Evolutionary conservation across 2,329 filamentous ascomycete genomes (phyloP).

Genomic region (Ascochyta pisi): DNA sequence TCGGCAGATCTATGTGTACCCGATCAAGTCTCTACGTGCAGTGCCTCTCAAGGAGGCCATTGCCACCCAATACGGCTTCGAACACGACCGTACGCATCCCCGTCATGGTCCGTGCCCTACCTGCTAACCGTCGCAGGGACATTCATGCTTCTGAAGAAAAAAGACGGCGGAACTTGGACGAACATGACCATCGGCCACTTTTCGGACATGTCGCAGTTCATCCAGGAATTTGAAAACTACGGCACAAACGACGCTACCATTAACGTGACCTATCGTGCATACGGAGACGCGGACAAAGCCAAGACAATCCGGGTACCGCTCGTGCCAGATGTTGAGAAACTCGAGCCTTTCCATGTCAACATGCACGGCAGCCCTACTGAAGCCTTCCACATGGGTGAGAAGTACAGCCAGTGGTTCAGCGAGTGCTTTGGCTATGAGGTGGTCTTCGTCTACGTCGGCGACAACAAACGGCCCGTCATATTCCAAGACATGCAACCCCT

Average conservation of each 20-base stretch:
- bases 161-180: constrained; percentile 40
- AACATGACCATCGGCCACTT: constrained; percentile 54
- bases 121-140: constrained; percentile 24
- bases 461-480: constrained; percentile 51
- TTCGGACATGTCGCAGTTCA: constrained; percentile 52
- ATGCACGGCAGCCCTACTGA: constrained; percentile 54
- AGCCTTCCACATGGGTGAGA: constrained; percentile 52
- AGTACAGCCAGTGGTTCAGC: constrained; percentile 55
- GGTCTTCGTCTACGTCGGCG: constrained; percentile 53
- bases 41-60: constrained; percentile 48
- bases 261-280: constrained; percentile 50
- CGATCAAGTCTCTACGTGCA: constrained; percentile 56
- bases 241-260: constrained; percentile 42
- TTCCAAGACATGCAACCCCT: constrained; percentile 41
- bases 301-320: constrained; percentile 50
- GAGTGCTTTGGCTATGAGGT: constrained; percentile 53
- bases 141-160: constrained; percentile 52
- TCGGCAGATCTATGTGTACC: constrained; percentile 54
- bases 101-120: background rate
- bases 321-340: constrained; percentile 43
- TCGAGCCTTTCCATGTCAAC: constrained; percentile 49
- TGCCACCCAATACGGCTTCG: constrained; percentile 54
- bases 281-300: constrained; percentile 31
- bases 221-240: constrained; percentile 45
- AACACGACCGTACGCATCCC: constrained; percentile 49